These are phyloP conservation scores for Pisolithus tinctorius DNA, from an alignment of 768 basidiomycete species.

Conservation along the genomic window DNA sequence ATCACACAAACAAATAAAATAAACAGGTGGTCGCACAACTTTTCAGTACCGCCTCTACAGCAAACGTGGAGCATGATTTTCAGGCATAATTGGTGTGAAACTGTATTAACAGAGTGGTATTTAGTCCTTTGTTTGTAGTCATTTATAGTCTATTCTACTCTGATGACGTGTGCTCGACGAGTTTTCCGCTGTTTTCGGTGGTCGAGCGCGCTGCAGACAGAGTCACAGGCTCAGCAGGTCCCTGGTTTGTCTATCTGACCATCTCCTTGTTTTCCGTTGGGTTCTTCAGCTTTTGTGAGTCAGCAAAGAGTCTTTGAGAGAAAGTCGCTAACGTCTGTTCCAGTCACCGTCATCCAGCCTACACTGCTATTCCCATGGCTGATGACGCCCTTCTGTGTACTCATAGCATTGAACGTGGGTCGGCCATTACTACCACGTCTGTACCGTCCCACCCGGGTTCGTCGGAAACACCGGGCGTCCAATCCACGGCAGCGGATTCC, in stretches of 20 bases:
- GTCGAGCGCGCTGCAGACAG: constrained; percentile 72
- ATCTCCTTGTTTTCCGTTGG: constrained; percentile 63
- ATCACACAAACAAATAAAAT: too few relatives aligned
- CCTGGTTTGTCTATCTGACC: constrained; percentile 82
- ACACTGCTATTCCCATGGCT: constrained; percentile 52
- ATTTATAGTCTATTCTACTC: too few relatives aligned
- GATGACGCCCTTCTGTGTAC: constrained; percentile 57
- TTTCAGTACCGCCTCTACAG: too few relatives aligned
- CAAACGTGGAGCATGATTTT: too few relatives aligned
- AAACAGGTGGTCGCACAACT: too few relatives aligned
- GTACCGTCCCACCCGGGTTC: constrained; percentile 76
- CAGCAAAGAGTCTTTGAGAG: not conserved
- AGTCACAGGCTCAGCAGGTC: constrained; percentile 86
- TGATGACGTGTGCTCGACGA: constrained; percentile 22
- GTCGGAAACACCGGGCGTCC: constrained; percentile 49
- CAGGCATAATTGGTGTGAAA: too few relatives aligned
- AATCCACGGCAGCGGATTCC: constrained; percentile 29
- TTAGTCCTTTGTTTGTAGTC: too few relatives aligned
- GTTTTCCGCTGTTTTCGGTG: constrained; percentile 54
- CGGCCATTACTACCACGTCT: constrained; percentile 80
- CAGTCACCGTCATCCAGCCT: constrained; percentile 81
- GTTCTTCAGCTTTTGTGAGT: constrained; percentile 76
- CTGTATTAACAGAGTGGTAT: too few relatives aligned
- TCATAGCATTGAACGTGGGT: constrained; percentile 74
- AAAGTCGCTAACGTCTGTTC: not conserved